phyloP scores from a whole-genome alignment of 2,329 filamentous ascomycete species.

The Tothia fuscella region DNA sequence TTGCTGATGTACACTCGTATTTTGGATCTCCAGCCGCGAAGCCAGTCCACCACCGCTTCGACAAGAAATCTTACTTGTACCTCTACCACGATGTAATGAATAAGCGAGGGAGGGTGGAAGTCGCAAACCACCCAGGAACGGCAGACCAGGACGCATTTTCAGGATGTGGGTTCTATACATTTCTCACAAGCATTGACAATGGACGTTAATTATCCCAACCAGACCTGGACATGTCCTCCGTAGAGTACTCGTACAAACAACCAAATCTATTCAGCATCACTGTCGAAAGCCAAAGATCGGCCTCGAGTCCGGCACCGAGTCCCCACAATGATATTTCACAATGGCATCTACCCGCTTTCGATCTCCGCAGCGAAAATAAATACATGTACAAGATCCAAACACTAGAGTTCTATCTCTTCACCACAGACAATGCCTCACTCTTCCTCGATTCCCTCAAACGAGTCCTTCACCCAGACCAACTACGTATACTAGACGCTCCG shows the following conservation, averaged over 20 bases:
- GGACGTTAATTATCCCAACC: slow-evolving; percentile 4
- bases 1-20: slow-evolving; percentile 69
- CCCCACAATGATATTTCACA: slow-evolving; percentile 39
- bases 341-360: slow-evolving; percentile 66
- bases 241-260: slow-evolving; percentile 64
- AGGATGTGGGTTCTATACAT: slow-evolving; percentile 46
- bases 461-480: slow-evolving; percentile 45
- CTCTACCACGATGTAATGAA: slow-evolving; percentile 62
- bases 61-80: slow-evolving; percentile 70
- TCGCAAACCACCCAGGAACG: slow-evolving; percentile 63
- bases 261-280: slow-evolving; percentile 57
- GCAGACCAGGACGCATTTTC: slow-evolving; percentile 70
- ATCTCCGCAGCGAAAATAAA: slow-evolving; percentile 61
- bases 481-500: slow-evolving; percentile 56
- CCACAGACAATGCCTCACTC: slow-evolving; percentile 54
- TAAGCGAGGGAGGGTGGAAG: slow-evolving; percentile 57
- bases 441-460: slow-evolving; percentile 58
- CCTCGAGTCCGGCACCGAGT: slow-evolving; percentile 15
- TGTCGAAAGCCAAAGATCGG: slow-evolving; percentile 34
- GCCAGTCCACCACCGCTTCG: slow-evolving; percentile 69
- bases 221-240: slow-evolving; percentile 54
- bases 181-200: background rate
- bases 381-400: slow-evolving; percentile 70
- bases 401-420: slow-evolving; percentile 72
- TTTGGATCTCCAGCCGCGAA: slow-evolving; percentile 55